Base-by-base conservation (phyloP, 2,329 filamentous ascomycete species). In the Pestalotiopsis sp. region DNA sequence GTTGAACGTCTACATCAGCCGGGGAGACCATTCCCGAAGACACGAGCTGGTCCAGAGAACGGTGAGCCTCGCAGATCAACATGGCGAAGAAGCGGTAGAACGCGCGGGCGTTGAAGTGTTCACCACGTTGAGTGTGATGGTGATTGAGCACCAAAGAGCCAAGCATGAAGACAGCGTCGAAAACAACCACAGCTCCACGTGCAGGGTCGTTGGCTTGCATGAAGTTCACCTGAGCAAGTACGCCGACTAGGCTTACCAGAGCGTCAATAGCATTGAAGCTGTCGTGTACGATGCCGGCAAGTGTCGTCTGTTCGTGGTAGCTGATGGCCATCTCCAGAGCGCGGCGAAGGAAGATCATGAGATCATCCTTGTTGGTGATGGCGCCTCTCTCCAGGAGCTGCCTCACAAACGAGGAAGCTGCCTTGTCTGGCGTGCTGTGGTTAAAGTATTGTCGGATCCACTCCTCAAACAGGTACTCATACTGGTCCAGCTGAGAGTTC, bases 401-500 rank as follows among this genome's bases (percentile, higher is more conserved):
- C 74, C 92, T 90, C 60, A 98, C 88, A 79, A 98, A 98, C 1
- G 93, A 88, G 5, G 87, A 83, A 66, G 90, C 85, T 0, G 91
- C 88, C 76, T 92, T 92, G 70, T 94, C 92, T 3, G 91, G 90
- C 3, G 91, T 89, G 72, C 91, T 90, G n/a, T 90, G 87, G 74
- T 94, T 93, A 79, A 92, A 92, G 81, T 87, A 92, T 7, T 98
- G 87, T 69, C 92, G 90, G 36, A 95, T 88, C 96, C 96, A 99
- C 81, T 99, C 96, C 58, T 95, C 94, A 76, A 99, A 98, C 23
- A 98, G 87, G 77, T 99, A 98, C 74, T 97, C 94, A 81, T 97
- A 90, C 78, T 98, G 94, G 70, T 97, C 93, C 71, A 91, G 89
- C 73, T 91, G 91, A 39, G 88, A 85, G 52, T 82, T 79, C 17